Evolutionary conservation across 163 green algal species (phyloP).

Genomic region (Chlorella variabilis): DNA sequence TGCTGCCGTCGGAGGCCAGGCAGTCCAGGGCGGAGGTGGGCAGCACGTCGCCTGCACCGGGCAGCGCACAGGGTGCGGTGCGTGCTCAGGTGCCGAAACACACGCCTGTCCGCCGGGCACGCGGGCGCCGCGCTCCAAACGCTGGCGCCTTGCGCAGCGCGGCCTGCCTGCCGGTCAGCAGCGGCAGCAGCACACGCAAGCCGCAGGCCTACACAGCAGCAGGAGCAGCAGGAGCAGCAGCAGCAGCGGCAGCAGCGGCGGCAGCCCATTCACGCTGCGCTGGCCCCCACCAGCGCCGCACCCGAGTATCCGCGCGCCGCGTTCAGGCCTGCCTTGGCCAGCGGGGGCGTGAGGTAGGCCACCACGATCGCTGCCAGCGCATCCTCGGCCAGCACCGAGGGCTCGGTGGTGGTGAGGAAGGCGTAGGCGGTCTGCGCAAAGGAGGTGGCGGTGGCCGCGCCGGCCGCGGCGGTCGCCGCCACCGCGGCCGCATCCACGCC

Average conservation of each 20-base stretch:
- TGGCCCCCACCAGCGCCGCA: too few relatives aligned
- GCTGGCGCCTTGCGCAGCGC: too few relatives aligned
- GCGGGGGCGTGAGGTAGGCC: slow-evolving; percentile 10
- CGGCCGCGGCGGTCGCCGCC: not conserved
- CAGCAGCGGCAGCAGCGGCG: not conserved
- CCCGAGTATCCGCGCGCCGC: slow-evolving; percentile 23
- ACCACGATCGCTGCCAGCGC: slow-evolving; percentile 50
- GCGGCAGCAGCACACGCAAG: too few relatives aligned
- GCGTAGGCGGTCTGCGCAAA: not conserved
- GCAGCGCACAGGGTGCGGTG: too few relatives aligned
- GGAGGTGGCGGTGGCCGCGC: not conserved
- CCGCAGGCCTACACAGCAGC: too few relatives aligned
- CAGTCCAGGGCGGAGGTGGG: slow-evolving; percentile 78
- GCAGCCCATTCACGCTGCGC: too few relatives aligned
- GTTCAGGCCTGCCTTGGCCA: slow-evolving; percentile 8
- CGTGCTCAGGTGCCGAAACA: too few relatives aligned
- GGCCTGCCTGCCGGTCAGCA: too few relatives aligned
- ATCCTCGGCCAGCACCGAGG: slow-evolving; percentile 73
- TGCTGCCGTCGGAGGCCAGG: slow-evolving; percentile 60
- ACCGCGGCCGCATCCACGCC: not conserved
- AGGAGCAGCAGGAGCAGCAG: too few relatives aligned
- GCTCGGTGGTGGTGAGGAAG: slow-evolving; percentile 65
- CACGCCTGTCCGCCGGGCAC: too few relatives aligned
- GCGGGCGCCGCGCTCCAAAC: too few relatives aligned
- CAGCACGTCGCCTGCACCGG: slow-evolving; percentile 57